Evolutionary conservation across 2,329 filamentous ascomycete species (phyloP), one percentile per base, ranked within the genome.

Genomic region (Fusarium agapanthi): DNA sequence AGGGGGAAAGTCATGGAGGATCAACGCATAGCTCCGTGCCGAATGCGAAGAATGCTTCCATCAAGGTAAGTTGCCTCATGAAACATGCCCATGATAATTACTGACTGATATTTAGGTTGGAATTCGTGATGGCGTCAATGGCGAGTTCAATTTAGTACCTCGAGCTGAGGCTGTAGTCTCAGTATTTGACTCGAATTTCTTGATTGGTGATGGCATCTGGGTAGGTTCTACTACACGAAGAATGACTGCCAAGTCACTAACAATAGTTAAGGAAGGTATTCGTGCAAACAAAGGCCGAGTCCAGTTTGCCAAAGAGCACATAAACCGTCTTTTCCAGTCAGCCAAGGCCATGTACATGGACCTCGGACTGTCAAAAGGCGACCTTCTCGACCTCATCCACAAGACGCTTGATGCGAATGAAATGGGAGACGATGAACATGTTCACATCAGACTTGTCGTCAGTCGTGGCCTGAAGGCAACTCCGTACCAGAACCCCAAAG

Each of bases 31-130:
- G 63, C 20, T 67, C 65, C 0, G 55, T 67, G 4, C 65, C 65
- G 0, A 67, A 67, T 34, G 55, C 55, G 0, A 67, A 67, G 24
- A 67, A 67, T 24, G 63, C 55, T 10, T 48, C 47, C 0, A 67
- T 67, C 26, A 20, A 9, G 1, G 63, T 61, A n/a, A 30, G 26
- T 13, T 1, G 1, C 0, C 4, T 7, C 1, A 1, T 3, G 0
- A 0, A 7, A 3, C 0, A 0, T 24, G 1, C 1, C 0, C 4
- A 12, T 12, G 0, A 9, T 0, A 9, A 2, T 1, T 14, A 16
- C 15, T 61, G 0, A 37, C 6, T 4, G 0, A 35, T 0, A 0
- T 0, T 0, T 0, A 67, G 65, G n/a, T 67, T 8, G 65, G 65
- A 0, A 67, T 67, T 1, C 65, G 65, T 8, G 55, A 67, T 10